Evolutionary conservation across 805 yeast genomes (phyloP), one percentile per base, ranked within the genome.

Genomic region (Metschnikowia borealis): DNA sequence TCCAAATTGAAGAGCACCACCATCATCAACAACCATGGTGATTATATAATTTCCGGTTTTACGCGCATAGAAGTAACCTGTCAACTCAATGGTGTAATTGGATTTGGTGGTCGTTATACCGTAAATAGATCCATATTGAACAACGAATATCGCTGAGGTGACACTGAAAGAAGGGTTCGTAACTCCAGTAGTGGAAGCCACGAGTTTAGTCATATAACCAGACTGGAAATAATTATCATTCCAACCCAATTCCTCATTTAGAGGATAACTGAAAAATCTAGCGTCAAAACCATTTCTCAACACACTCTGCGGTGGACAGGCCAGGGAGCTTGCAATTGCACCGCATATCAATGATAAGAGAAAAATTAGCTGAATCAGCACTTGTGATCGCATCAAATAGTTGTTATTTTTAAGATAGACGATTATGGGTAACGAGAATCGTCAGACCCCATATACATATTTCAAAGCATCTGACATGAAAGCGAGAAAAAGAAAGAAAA

Each of bases 1-100:
- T 6, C 57, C 54, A 15, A 54, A 43, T n/a, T 46, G 50, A 18
- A 54, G 26, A 6, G 48, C 46, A 2, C 48, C 57, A 26, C 56
- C 58, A 37, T 55, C 54, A 21, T 55, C 58, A 13, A 53, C 53
- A 3, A 4, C 14, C 41, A 52, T 18, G 31, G 41, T 44, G 38
- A 55, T 49, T 3, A 48, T 43, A 48, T 54, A 54, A 11, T 6
- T 21, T 29, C 55, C 55, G 11, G 52, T 21, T 8, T 34, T 15
- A 2, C 33, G 36, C 5, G 48, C 56, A 7, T 38, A 23, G 23
- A 54, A 54, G 46, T 45, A 53, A 2, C 57, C 58, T 0, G 49
- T 35, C 32, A 55, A 52, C n/a, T 51, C 56, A n/a, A 43, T 46
- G 17, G 56, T 34, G 45, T 14, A 48, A 18, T 51, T 54, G 32